These are phyloP conservation scores for Taiozyma sp. DNA, from an alignment of 1,139 yeast genomes.

Conservation along the genomic window DNA sequence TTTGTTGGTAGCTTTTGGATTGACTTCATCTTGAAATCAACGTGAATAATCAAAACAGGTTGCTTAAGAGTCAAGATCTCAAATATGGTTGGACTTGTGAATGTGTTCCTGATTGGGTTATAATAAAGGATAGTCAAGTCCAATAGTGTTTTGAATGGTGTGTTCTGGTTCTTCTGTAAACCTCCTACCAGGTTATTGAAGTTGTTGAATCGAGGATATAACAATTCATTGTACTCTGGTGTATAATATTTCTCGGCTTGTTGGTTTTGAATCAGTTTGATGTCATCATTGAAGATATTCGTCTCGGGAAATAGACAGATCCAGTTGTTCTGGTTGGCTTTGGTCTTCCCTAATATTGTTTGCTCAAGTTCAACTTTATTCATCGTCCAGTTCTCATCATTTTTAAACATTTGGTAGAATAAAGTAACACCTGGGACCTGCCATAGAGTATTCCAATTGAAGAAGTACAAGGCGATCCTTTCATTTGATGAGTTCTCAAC, in stretches of 20 bases:
- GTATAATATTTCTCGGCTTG: conserved; percentile 47
- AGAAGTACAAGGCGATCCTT: conserved; percentile 34
- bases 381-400: conserved; percentile 65
- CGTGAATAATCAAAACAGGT: conserved; percentile 38
- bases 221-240: conserved; percentile 46
- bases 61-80: conserved; percentile 46
- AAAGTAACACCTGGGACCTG: conserved; percentile 43
- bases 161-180: conserved; percentile 15
- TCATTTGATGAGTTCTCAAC: conserved; percentile 17
- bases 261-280: conserved; percentile 42
- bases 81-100: conserved; percentile 47
- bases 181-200: conserved; percentile 39
- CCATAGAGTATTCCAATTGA: conserved; percentile 63
- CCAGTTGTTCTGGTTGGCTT: conserved; percentile 33
- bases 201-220: conserved; percentile 59
- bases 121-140: conserved; percentile 48
- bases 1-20: conserved; percentile 48
- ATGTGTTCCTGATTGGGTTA: conserved; percentile 30
- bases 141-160: conserved; percentile 34
- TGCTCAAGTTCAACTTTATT: conserved; percentile 26
- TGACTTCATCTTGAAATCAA: conserved; percentile 45
- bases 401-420: conserved; percentile 38
- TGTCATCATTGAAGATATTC: conserved; percentile 51
- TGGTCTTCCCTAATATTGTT: conserved; percentile 5
- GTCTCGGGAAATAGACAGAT: conserved; percentile 69